These are phyloP conservation scores for Vanderwaltozyma verrucispora DNA, from an alignment of 805 yeast species.

Conservation along the genomic window DNA sequence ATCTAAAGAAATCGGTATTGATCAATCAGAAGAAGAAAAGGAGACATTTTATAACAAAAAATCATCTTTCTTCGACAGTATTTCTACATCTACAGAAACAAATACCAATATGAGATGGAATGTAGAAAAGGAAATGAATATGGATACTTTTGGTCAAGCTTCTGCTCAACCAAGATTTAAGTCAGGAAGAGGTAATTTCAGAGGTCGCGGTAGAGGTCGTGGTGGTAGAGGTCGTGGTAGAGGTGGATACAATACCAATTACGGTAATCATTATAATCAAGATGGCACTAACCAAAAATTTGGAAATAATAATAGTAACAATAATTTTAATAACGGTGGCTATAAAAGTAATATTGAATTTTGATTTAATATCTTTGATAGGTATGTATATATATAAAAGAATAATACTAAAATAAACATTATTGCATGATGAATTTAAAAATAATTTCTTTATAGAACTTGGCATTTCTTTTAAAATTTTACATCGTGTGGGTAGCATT, in stretches of 20 bases:
- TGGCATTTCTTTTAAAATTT: constrained; percentile 32
- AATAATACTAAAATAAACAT: no score
- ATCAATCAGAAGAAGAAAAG: constrained; percentile 4
- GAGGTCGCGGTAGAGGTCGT: constrained; percentile 30
- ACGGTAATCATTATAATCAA: constrained; percentile 6
- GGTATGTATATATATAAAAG: not conserved
- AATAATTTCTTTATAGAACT: no score
- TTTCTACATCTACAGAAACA: constrained; percentile 57
- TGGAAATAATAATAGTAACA: constrained; percentile 3
- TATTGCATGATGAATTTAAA: no score
- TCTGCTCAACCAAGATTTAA: constrained; percentile 36
- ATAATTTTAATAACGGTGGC: constrained; percentile 2
- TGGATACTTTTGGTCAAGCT: constrained; percentile 78
- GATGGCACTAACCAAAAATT: no score
- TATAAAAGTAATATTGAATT: constrained; percentile 1
- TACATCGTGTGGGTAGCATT: constrained; percentile 59
- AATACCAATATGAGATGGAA: constrained; percentile 47
- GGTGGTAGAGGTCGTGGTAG: constrained; percentile 15
- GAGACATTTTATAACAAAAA: constrained; percentile 56
- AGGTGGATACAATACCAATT: constrained; percentile 9
- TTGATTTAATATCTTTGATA: not conserved
- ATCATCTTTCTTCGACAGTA: constrained; percentile 80
- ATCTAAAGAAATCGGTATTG: constrained; percentile 1
- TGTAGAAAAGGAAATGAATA: constrained; percentile 60
- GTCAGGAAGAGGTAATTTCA: constrained; percentile 30